Evolutionary conservation across 768 basidiomycete genomes (phyloP), one percentile per base, ranked within the genome.

Genomic region (Suillus clintonianus): DNA sequence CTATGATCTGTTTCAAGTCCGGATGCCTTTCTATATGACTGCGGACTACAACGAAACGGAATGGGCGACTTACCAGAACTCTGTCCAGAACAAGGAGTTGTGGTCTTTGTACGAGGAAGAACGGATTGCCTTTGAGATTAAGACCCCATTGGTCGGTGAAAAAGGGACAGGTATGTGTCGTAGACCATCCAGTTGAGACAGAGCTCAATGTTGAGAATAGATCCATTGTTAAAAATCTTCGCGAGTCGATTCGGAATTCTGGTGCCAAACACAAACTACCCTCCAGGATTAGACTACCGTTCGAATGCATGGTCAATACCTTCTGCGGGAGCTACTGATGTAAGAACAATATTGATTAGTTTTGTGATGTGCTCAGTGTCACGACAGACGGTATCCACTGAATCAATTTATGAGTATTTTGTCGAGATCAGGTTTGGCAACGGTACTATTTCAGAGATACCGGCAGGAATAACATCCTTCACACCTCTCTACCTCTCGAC

Each of bases 351-450:
- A 13, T 56, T n/a, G 34, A 34, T 14, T 8, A 10, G 30, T 27
- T 32, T 32, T 30, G 41, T 30, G 17, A 34, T 27, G 19, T 19
- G 19, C 42, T 59, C 30, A 15, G 11, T 50, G 39, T 45, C 36
- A 5, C 22, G 14, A 36, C 4, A 39, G 30, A 62, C 61, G 11
- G 51, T 1, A 30, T 43, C 1, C 1, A 54, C 11, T 2, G 61
- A 70, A 37, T 68, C 45, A 30, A 65, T 62, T 6, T 71, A 69
- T 17, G 71, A 72, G 51, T 69, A 71, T 37, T 67, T 69, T 42
- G 47, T 57, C 22, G 70, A 55, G 19, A 22, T 71, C n/a, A 3
- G 22, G 6, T 69, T 73, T 22, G 27, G 61, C 17, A 65, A 71
- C 17, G 70, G 65, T 36, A 69, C 72, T 2, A 69, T 45, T 10